Evolutionary conservation across 441 rosid species (phyloP).

Genomic region (Aquilaria agallochum): DNA sequence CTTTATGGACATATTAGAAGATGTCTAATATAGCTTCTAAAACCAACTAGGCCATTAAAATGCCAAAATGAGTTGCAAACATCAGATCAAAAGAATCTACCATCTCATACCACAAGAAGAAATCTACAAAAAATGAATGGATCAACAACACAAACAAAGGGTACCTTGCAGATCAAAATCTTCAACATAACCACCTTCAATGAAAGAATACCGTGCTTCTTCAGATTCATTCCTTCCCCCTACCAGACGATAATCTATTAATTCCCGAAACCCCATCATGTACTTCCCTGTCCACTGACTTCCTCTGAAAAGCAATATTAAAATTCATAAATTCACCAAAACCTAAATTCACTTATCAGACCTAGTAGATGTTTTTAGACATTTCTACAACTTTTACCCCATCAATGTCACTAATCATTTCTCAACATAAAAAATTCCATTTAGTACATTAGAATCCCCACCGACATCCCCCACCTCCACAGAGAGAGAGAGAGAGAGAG

Average conservation of each 20-base stretch:
- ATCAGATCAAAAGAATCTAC: not conserved
- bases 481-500: too few relatives aligned
- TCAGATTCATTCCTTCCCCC: slow-evolving; percentile 39
- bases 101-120: not conserved
- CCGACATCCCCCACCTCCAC: too few relatives aligned
- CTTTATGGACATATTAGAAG: not conserved
- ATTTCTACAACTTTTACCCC: too few relatives aligned
- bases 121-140: not conserved
- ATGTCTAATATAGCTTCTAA: not conserved
- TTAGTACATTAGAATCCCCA: too few relatives aligned
- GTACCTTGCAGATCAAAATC: slow-evolving; percentile 53
- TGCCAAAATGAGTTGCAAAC: not conserved
- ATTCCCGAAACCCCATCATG: slow-evolving; percentile 69
- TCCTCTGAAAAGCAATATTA: slow-evolving; percentile 39
- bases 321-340: not conserved
- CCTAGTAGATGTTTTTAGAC: too few relatives aligned
- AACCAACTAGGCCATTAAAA: not conserved
- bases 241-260: slow-evolving; percentile 39
- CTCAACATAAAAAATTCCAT: too few relatives aligned
- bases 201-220: slow-evolving; percentile 86
- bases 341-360: slow-evolving; percentile 7
- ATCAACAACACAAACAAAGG: not conserved
- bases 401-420: too few relatives aligned
- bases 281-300: slow-evolving; percentile 90
- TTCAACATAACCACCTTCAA: slow-evolving; percentile 81